Evolutionary conservation across 176 grass and related monocot species (phyloP).

Genomic region (Puya raimondii): DNA sequence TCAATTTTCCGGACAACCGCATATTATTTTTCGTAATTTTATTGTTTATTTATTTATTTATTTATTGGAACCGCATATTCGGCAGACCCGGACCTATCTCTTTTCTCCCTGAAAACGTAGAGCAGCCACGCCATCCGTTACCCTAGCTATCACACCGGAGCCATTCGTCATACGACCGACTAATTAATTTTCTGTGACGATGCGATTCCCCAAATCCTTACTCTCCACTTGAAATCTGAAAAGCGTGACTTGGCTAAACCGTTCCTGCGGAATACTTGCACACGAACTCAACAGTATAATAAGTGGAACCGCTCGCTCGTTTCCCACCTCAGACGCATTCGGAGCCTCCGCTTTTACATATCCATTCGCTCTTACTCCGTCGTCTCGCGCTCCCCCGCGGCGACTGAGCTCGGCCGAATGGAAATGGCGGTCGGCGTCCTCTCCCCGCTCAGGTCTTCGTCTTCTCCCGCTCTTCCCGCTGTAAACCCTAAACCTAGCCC

Average conservation of each 20-base stretch:
- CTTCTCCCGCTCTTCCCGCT: background rate
- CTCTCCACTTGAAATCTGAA: no score
- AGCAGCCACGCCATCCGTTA: background rate
- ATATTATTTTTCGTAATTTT: no score
- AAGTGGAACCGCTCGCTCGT: background rate
- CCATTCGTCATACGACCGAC: background rate
- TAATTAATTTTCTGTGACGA: no score
- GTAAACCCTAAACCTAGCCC: background rate
- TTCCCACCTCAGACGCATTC: background rate
- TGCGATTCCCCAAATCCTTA: no score
- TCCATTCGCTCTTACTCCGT: background rate
- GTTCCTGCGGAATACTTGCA: background rate
- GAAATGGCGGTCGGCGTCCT: conserved; percentile 10
- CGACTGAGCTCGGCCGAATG: background rate
- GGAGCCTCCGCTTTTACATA: background rate
- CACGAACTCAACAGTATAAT: background rate
- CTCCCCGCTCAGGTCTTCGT: background rate
- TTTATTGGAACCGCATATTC: background rate
- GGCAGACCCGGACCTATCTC: background rate
- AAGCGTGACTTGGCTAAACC: background rate
- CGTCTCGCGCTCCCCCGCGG: background rate
- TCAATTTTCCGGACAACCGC: no score
- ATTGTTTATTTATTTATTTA: no score
- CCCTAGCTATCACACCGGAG: background rate
- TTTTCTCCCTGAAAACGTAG: background rate